Evolutionary conservation across 1,139 yeast genomes (phyloP), one percentile per base, ranked within the genome.

Genomic region (Nakaseomyces uthaithaninus): DNA sequence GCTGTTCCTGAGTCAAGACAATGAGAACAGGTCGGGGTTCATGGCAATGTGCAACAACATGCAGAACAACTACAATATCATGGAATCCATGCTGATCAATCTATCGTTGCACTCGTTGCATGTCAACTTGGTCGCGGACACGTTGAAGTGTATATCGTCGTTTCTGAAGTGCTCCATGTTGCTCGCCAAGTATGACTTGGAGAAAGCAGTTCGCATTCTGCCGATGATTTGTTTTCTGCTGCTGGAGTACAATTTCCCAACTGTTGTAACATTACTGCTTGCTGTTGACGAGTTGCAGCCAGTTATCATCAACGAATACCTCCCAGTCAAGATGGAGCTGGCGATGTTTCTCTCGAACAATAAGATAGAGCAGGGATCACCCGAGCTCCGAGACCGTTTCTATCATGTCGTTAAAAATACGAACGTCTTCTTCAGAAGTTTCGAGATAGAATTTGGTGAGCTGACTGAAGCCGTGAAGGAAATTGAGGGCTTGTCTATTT

Each of bases 181-280:
- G 11, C 36, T 49, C 15, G 39, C 41, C 11, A 40, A 43, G 11
- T 36, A 12, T 23, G 39, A 42, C 12, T 43, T 47, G 9, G 33
- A 39, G 15, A 42, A 41, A 11, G 46, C 54, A 16, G 49, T 45
- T 7, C 31, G 36, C 10, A 24, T 42, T n/a, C 40, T 51, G 7
- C 42, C 52, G 9, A 33, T 41, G 3, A 33, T 45, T 11, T 39
- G 39, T 22, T 33, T 47, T 2, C 40, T 43, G 12, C 36, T 46
- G 15, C 39, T 44, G 10, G 43, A 44, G 11, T 42, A 46, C 27
- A 47, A 46, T 9, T 40, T 51, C 16, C 46, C 52, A 14, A 38
- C 42, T 17, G 39, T 47, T 11, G 38, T 48, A 14, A 45, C 53
- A 1, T 26, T 46, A 17, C 36, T 45, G 16, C 34, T 50, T 4